Percentiles rank a stretch among this genome's conserved stretches.
Evolutionary conservation across 1,284 basidiomycete genomes (phyloP).

Genomic region (Heterobasidion occidentale): DNA sequence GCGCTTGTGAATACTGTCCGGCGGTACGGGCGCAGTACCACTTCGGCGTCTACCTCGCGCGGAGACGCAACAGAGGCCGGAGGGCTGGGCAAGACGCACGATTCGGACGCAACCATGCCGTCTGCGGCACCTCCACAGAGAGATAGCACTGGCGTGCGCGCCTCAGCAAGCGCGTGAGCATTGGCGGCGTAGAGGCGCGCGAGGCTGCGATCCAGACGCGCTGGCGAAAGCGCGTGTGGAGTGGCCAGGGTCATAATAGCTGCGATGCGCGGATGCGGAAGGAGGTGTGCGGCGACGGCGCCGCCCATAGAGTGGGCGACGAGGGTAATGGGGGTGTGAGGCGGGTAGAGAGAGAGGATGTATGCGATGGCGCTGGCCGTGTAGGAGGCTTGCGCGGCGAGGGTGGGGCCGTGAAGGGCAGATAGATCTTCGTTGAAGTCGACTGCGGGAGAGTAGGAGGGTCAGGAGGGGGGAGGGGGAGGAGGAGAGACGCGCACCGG

Average conservation of each 20-base stretch:
- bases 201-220: conserved; percentile 78
- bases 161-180: conserved; percentile 24
- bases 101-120: conserved; percentile 88
- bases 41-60: not conserved
- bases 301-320: conserved; percentile 99
- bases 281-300: conserved; percentile 73
- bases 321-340: conserved; percentile 59
- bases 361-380: conserved; percentile 67
- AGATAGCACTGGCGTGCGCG: conserved; percentile 67
- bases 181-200: conserved; percentile 62
- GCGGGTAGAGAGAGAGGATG: conserved; percentile 72
- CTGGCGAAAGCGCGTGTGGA: conserved; percentile 85
- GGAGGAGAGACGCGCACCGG: conserved; percentile 40
- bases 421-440: conserved; percentile 98
- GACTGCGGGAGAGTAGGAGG: conserved; percentile 36
- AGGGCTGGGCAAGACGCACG: conserved; percentile 59
- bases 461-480: not conserved
- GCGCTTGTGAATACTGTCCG: conserved; percentile 82
- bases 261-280: conserved; percentile 60
- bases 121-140: conserved; percentile 92
- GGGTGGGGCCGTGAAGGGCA: conserved; percentile 88
- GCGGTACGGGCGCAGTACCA: conserved; percentile 32
- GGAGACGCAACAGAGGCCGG: not conserved
- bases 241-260: conserved; percentile 93
- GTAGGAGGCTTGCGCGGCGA: conserved; percentile 80